These are phyloP conservation scores for Yamagishiella unicocca DNA, from an alignment of 139 green algal genomes.

Conservation along the genomic window DNA sequence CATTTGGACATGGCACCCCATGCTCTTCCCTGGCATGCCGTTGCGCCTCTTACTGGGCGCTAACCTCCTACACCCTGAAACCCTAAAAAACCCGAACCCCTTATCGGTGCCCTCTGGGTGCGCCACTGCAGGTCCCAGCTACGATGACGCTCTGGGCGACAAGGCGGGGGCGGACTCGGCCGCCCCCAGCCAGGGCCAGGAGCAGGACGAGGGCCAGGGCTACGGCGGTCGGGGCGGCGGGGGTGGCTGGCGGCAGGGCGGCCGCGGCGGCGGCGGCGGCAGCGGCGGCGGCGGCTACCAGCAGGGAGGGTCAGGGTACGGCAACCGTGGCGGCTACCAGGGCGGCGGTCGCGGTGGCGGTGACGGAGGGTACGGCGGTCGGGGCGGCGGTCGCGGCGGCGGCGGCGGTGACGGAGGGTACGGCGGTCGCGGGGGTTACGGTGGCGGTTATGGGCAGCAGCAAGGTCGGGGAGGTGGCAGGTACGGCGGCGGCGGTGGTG, in stretches of 20 bases:
- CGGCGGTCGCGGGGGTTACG: neutral
- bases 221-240: neutral
- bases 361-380: neutral
- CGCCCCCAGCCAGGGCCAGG: neutral
- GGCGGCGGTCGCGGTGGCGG: neutral
- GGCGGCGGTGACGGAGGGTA: neutral
- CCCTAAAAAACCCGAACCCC: no score
- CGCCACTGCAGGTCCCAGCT: conserved; percentile 9
- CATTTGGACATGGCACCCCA: no score
- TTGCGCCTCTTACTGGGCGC: no score
- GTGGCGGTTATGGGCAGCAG: neutral
- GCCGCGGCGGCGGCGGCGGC: neutral
- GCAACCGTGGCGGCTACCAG: neutral
- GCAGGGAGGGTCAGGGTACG: conserved; percentile 18
- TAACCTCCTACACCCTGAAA: no score
- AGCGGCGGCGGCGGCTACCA: conserved; percentile 3
- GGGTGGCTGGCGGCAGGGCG: neutral
- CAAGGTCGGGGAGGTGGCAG: neutral
- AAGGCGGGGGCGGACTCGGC: neutral
- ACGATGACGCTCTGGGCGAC: conserved; percentile 2
- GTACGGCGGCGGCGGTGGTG: neutral
- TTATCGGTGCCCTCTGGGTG: no score
- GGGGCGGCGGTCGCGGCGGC: neutral
- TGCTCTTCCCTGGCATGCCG: no score
- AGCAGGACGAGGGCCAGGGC: neutral